Evolutionary conservation across 352 stramenopile species (phyloP).

Genomic region (Globisporangium alternatum): DNA sequence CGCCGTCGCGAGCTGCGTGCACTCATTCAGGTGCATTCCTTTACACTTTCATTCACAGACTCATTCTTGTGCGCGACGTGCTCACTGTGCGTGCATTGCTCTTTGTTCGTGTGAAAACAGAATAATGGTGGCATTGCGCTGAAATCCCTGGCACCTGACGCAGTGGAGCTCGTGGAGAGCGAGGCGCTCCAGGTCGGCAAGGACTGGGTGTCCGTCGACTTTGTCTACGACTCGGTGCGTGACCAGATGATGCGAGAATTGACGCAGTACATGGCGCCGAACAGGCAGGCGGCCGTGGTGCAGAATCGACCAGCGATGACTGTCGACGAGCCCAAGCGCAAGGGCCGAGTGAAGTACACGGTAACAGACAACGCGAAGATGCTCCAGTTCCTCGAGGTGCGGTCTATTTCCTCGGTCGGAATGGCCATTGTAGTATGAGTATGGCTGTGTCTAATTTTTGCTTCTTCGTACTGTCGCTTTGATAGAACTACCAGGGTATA

Average conservation of each 20-base stretch:
- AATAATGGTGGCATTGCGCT: slow-evolving; percentile 37
- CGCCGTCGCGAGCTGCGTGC: slow-evolving; percentile 1
- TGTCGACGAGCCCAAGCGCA: slow-evolving; percentile 8
- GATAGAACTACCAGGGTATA: not conserved
- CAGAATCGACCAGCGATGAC: not conserved
- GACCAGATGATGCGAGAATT: slow-evolving; percentile 29
- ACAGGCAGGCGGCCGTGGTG: not conserved
- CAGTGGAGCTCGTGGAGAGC: slow-evolving; percentile 43
- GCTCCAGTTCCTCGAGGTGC: slow-evolving; percentile 37
- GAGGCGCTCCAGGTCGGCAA: slow-evolving; percentile 22
- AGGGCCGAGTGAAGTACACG: slow-evolving; percentile 27
- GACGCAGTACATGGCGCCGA: slow-evolving; percentile 30
- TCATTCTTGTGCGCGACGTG: too few relatives aligned
- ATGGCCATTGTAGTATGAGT: not conserved
- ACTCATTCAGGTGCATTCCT: slow-evolving; percentile 14
- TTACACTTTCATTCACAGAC: not conserved
- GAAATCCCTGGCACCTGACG: not conserved
- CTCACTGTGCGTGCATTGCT: not conserved
- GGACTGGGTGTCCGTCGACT: slow-evolving; percentile 42
- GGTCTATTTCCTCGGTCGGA: not conserved
- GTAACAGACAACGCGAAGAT: slow-evolving; percentile 43
- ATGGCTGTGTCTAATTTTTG: not conserved
- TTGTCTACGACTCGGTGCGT: slow-evolving; percentile 46
- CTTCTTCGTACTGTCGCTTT: not conserved
- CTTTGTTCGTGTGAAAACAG: not conserved